Evolutionary conservation across 2,329 filamentous ascomycete species (phyloP), one percentile per base, ranked within the genome.

Genomic region (Cordyceps fumosorosea): DNA sequence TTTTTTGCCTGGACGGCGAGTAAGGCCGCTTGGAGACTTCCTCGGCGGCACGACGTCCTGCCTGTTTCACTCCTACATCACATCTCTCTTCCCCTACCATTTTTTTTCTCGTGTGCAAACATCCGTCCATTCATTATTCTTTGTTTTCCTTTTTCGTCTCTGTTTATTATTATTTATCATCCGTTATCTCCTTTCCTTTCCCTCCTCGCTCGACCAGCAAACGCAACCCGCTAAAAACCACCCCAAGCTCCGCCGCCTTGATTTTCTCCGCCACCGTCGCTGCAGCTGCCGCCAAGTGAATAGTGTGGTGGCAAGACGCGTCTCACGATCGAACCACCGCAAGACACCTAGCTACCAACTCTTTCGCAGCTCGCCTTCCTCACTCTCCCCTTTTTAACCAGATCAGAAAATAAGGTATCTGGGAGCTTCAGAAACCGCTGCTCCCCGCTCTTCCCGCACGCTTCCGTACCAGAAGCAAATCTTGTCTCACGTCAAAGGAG

Each of bases 401-500:
- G 42, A 50, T 18, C 29, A 32, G 3, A 34, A 37, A 22, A 37
- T 16, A 20, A 53, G 51, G 32, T 40, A 50, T n/a, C 32, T 24
- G 12, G 18, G 8, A 37, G 26, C 42, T 11, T 34, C 42, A 8
- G 44, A 58, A 58, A 50, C 56, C n/a, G 42, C 51, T 22, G 10
- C 42, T 26, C 24, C 48, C 48, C 45, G 37, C 57, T 53, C 22
- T 34, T 53, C 26, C 26, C 37, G n/a, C 18, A 60, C 34, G 12
- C 56, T 37, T 37, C 14, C 44, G 22, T 22, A 16, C 34, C 29
- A 29, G 29, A 29, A 29, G 24, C n/a, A 11, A 34, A 22, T 48
- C 26, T 16, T 53, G 57, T 60, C 56, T 60, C 57, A 42, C 34
- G 48, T 48, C 24, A 54, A 60, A 60, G 50, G 50, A 53, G 37